Percentiles rank a stretch among this genome's conserved stretches.
phyloP scores from a whole-genome alignment of 1,139 yeast genomes.

The Nadsonia starkeyi-henricii region DNA sequence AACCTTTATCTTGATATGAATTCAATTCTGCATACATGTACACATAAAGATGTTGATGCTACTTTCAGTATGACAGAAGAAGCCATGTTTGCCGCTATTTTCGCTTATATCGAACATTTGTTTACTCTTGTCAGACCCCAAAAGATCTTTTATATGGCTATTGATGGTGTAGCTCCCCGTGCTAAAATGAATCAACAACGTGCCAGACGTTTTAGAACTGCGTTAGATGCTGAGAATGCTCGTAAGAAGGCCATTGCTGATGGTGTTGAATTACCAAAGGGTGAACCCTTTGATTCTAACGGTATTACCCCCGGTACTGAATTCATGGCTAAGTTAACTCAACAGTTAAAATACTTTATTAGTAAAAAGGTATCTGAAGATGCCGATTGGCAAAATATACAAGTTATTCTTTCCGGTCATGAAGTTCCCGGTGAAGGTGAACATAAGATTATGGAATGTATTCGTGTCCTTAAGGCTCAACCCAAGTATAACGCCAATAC shows the following conservation, averaged over 20 bases:
- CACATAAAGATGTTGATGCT: conserved; percentile 47
- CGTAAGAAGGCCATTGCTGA: conserved; percentile 46
- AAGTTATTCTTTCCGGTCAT: conserved; percentile 82
- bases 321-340: conserved; percentile 82
- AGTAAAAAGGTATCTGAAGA: conserved; percentile 77
- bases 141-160: conserved; percentile 78
- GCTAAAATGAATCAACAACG: conserved; percentile 99
- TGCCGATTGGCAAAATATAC: conserved; percentile 80
- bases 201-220: conserved; percentile 91
- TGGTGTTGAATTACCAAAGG: conserved; percentile 49
- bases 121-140: conserved; percentile 83
- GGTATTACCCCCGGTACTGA: conserved; percentile 99
- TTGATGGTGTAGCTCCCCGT: conserved; percentile 98
- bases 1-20: conserved; percentile 94
- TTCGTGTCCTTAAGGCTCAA: conserved; percentile 73
- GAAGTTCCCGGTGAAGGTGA: conserved; percentile 99
- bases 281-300: conserved; percentile 62
- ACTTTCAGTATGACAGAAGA: conserved; percentile 53
- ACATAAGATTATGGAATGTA: conserved; percentile 91
- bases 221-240: conserved; percentile 75
- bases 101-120: conserved; percentile 86
- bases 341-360: conserved; percentile 76
- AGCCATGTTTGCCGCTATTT: conserved; percentile 85
- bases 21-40: conserved; percentile 66
- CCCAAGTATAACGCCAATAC: conserved; percentile 81